Conservation (phyloP, 345 rosid species). For the Linum lewisii region DNA sequence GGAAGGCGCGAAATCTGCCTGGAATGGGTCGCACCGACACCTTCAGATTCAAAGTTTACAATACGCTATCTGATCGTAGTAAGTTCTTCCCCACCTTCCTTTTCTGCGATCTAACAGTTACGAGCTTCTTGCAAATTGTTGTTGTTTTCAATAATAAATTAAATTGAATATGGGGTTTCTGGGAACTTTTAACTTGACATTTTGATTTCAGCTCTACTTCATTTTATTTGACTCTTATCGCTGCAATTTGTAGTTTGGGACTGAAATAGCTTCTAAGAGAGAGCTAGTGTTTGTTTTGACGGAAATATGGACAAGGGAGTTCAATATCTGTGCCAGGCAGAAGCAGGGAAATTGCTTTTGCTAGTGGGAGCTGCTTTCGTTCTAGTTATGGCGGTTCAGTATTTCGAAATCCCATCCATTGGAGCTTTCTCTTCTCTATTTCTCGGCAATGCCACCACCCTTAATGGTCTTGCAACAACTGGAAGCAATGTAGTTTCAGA, state of each 20-base stretch:
- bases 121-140: too few relatives aligned
- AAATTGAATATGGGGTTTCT: too few relatives aligned
- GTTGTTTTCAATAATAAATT: too few relatives aligned
- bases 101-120: neutral
- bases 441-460: neutral
- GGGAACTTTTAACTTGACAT: neutral
- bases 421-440: constrained; percentile 1
- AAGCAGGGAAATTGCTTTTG: constrained; percentile 4
- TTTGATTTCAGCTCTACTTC: neutral
- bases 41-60: neutral
- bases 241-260: neutral
- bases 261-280: neutral
- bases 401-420: neutral
- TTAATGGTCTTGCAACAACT: neutral
- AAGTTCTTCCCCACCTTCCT: neutral
- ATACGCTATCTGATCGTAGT: neutral
- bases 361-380: constrained; percentile 1
- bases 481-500: neutral
- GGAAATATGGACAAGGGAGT: neutral
- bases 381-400: constrained; percentile 4
- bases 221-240: neutral
- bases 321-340: constrained; percentile 2
- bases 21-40: neutral
- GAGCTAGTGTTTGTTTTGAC: neutral
- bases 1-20: neutral